A percentile compares a stretch with the other conserved stretches of the same genome.
phyloP scores from a whole-genome alignment of 495 filamentous ascomycete species.

The Saxophila tyrrhenica region DNA sequence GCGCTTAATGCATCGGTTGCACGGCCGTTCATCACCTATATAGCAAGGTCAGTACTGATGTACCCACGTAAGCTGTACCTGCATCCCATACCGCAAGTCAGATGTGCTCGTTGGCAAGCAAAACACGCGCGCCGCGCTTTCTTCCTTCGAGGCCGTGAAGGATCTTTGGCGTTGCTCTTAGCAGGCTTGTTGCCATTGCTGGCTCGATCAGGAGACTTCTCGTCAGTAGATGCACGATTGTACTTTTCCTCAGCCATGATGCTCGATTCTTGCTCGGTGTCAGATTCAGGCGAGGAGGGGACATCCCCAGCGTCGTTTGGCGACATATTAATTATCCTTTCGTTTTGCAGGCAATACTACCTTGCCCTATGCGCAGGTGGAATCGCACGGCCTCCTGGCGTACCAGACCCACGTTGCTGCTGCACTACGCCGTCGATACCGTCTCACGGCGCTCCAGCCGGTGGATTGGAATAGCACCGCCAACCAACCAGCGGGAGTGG shows the following conservation, averaged over 20 bases:
- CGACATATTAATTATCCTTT: constrained; percentile 35
- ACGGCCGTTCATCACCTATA: constrained; percentile 76
- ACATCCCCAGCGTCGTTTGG: constrained; percentile 39
- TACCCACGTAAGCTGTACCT: background rate
- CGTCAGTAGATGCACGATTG: constrained; percentile 45
- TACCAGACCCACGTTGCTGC: constrained; percentile 25
- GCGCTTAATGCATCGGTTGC: constrained; percentile 85
- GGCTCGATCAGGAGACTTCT: constrained; percentile 38
- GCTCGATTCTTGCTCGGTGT: constrained; percentile 36
- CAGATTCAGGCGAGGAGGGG: constrained; percentile 39
- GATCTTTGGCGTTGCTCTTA: constrained; percentile 61
- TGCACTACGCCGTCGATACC: constrained; percentile 23
- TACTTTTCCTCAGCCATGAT: constrained; percentile 47
- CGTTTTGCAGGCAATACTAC: constrained; percentile 7
- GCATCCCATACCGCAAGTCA: constrained; percentile 80
- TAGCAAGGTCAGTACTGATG: constrained; percentile 1
- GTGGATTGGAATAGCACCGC: constrained; percentile 16
- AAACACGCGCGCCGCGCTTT: constrained; percentile 92
- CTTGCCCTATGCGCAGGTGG: background rate
- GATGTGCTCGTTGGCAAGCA: constrained; percentile 92
- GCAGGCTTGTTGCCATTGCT: constrained; percentile 45
- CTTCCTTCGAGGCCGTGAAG: constrained; percentile 76
- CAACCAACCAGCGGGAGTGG: constrained; percentile 4
- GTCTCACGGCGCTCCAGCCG: constrained; percentile 13
- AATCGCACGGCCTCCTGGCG: constrained; percentile 11